These are phyloP conservation scores for Acanthamoeba triangularis DNA, from an alignment of 208 protist genomes.

Conservation along the genomic window DNA sequence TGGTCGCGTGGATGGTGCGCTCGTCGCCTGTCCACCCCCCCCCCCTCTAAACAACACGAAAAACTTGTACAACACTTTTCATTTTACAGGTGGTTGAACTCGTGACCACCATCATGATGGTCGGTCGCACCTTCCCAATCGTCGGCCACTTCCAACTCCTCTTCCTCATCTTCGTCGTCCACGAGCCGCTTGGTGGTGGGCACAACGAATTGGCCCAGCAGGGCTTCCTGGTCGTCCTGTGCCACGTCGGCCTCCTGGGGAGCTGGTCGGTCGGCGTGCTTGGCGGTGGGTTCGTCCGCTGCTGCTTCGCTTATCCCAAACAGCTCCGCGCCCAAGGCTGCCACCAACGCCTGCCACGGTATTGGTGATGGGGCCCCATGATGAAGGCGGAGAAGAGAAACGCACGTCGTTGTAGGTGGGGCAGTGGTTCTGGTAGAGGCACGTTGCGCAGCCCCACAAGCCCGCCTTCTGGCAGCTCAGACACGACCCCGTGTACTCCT, in stretches of 20 bases:
- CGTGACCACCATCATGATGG: too few species aligned
- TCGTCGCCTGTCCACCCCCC: too few species aligned
- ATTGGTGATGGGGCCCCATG: background rate
- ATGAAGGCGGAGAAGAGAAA: background rate
- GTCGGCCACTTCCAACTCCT: background rate
- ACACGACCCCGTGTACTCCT: background rate
- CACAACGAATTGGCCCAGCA: background rate
- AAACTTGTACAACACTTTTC: too few species aligned
- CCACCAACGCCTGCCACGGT: background rate
- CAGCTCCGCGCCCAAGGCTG: background rate
- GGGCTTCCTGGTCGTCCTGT: background rate
- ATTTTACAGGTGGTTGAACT: too few species aligned
- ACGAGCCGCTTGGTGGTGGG: background rate
- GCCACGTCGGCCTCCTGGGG: too few species aligned
- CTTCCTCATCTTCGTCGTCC: background rate
- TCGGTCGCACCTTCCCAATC: background rate
- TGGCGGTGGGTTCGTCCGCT: too few species aligned
- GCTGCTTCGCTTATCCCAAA: background rate
- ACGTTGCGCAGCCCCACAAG: slow-evolving; percentile 37
- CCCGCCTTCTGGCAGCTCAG: background rate
- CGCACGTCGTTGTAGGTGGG: slow-evolving; percentile 13
- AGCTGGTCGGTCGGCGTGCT: background rate
- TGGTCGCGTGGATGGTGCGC: slow-evolving; percentile 18
- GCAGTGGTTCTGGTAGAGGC: background rate
- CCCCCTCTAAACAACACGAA: too few species aligned